Conservation (phyloP, 495 filamentous ascomycete species). For the Neurospora discreta region DNA sequence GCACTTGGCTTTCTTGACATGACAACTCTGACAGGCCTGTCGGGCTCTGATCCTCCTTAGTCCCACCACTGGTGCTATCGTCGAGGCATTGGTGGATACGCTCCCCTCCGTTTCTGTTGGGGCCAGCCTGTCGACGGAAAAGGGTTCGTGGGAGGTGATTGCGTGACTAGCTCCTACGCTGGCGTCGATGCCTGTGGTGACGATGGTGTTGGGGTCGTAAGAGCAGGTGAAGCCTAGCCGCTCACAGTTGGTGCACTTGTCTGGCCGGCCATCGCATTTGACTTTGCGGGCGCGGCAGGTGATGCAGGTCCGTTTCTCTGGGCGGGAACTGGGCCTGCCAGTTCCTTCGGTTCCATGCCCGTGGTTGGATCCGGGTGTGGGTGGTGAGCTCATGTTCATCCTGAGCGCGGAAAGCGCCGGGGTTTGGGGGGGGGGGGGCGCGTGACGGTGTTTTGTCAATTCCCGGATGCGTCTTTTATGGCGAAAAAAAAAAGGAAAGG, state of each 20-base stretch:
- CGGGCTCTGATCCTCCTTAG: constrained; percentile 23
- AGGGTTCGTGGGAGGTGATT: background rate
- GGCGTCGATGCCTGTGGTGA: constrained; percentile 3
- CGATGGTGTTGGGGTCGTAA: constrained; percentile 28
- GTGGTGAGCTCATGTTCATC: background rate
- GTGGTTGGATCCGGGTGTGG: background rate
- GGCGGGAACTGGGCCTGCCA: background rate
- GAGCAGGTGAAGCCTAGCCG: constrained; percentile 38
- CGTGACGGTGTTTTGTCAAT: background rate
- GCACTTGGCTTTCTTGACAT: constrained; percentile 38
- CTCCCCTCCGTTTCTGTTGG: background rate
- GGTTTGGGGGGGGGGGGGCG: background rate
- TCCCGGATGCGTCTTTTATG: background rate
- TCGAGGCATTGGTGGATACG: constrained; percentile 17
- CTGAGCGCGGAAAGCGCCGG: background rate
- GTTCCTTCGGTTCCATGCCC: background rate
- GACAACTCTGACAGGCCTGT: constrained; percentile 38
- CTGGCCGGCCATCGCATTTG: constrained; percentile 36
- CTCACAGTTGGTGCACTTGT: constrained; percentile 37
- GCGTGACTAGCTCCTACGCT: background rate
- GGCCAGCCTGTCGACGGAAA: background rate
- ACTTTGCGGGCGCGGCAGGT: constrained; percentile 40
- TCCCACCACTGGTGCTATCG: constrained; percentile 3
- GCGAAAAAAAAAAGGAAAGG: background rate
- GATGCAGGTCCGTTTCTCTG: constrained; percentile 24